Evolutionary conservation across 78 protist genomes (phyloP).

Genomic region (Creolimax fragrantissima): DNA sequence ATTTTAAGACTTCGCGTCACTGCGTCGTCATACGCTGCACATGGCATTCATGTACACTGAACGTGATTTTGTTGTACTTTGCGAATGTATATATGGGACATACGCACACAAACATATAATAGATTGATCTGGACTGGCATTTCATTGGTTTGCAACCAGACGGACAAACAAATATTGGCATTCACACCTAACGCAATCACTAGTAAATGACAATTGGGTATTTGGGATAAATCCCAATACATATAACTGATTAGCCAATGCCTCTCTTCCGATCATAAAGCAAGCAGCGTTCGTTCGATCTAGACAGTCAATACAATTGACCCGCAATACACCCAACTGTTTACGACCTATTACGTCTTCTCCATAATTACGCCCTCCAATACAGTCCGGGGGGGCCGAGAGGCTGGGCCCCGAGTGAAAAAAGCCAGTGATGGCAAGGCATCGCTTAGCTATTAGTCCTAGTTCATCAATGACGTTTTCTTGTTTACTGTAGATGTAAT

Average conservation of each 20-base stretch:
- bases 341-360: not conserved
- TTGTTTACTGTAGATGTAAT: not conserved
- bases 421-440: slow-evolving; percentile 8
- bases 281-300: slow-evolving; percentile 95
- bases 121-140: no score
- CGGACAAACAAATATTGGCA: no score
- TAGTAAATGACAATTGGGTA: not conserved
- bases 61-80: no score
- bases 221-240: slow-evolving; percentile 47
- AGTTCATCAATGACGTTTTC: slow-evolving; percentile 25
- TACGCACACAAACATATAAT: no score
- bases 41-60: no score
- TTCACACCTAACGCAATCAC: not conserved
- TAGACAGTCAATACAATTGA: slow-evolving; percentile 96
- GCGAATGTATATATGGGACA: no score
- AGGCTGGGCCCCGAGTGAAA: slow-evolving; percentile 27
- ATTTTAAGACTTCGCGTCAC: no score
- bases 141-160: no score
- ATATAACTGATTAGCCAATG: slow-evolving; percentile 65
- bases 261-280: slow-evolving; percentile 73
- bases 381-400: not conserved
- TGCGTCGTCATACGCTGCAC: no score
- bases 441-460: not conserved
- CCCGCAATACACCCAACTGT: slow-evolving; percentile 73
- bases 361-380: not conserved